phyloP scores from a whole-genome alignment of 495 filamentous ascomycete species.

The Staphylotrichum longicolle region DNA sequence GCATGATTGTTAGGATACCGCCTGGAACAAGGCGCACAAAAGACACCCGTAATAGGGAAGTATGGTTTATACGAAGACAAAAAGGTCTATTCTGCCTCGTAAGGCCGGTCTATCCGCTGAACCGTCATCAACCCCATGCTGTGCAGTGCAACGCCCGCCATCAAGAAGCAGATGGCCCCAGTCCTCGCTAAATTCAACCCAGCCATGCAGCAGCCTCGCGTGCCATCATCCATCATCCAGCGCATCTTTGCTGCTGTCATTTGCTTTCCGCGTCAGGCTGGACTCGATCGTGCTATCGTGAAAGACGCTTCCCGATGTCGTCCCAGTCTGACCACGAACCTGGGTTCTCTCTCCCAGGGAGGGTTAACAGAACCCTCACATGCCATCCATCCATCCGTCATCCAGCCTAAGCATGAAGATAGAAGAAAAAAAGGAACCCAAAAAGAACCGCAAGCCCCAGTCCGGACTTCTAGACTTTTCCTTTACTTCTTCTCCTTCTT shows the following conservation, averaged over 20 bases:
- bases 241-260: not conserved
- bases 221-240: conserved; percentile 13
- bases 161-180: conserved; percentile 7
- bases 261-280: not conserved
- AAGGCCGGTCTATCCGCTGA: conserved; percentile 18
- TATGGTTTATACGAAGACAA: conserved; percentile 9
- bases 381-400: not conserved
- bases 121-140: conserved; percentile 9
- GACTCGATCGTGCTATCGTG: not conserved
- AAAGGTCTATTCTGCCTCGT: conserved; percentile 18
- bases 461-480: too few relatives aligned
- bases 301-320: not conserved
- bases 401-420: not conserved
- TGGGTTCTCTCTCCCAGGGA: not conserved
- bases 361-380: not conserved
- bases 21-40: not conserved
- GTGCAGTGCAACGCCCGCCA: conserved; percentile 13
- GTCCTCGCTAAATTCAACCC: conserved; percentile 21
- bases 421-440: not conserved
- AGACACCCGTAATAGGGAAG: not conserved
- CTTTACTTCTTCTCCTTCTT: conserved; percentile 58
- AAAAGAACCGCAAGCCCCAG: not conserved
- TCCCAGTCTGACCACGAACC: not conserved
- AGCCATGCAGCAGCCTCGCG: conserved; percentile 5
- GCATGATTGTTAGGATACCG: not conserved